A percentile compares a stretch with the other conserved stretches of the same genome.
These are phyloP conservation scores for Penicillium sp. DNA, from an alignment of 2,329 filamentous ascomycete species.

Conservation along the genomic window DNA sequence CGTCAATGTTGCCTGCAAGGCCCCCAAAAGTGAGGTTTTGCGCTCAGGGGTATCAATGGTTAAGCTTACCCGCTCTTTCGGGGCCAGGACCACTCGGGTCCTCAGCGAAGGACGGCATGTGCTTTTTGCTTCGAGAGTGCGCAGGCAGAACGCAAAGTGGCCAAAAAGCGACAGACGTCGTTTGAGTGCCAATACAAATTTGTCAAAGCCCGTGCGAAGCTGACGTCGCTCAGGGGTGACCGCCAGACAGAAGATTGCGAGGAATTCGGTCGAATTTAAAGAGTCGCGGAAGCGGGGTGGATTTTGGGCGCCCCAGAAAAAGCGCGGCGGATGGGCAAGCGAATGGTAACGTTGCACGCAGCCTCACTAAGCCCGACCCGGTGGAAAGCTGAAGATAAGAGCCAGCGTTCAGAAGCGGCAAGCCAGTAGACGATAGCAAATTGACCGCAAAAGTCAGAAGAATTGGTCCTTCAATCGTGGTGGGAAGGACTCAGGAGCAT, in stretches of 20 bases:
- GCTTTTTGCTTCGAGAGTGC: not conserved
- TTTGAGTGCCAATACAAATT: not conserved
- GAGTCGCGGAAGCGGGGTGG: slow-evolving; percentile 13
- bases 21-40: too few relatives aligned
- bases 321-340: slow-evolving; percentile 11
- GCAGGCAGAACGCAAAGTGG: not conserved
- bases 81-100: slow-evolving; percentile 16
- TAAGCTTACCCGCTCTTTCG: slow-evolving; percentile 28
- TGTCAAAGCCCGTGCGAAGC: too few relatives aligned
- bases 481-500: not conserved
- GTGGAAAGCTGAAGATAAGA: not conserved
- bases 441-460: not conserved
- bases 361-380: slow-evolving; percentile 2
- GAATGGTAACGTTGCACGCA: slow-evolving; percentile 14
- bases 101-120: slow-evolving; percentile 29
- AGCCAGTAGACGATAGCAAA: not conserved
- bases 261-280: not conserved
- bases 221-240: not conserved
- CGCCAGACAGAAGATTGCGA: not conserved
- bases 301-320: slow-evolving; percentile 12
- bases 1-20: too few relatives aligned
- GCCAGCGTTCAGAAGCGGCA: not conserved
- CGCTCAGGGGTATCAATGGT: not conserved
- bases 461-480: too few relatives aligned
- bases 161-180: slow-evolving; percentile 1